phyloP scores from a whole-genome alignment of 345 rosid species.

The Salix caprea region DNA sequence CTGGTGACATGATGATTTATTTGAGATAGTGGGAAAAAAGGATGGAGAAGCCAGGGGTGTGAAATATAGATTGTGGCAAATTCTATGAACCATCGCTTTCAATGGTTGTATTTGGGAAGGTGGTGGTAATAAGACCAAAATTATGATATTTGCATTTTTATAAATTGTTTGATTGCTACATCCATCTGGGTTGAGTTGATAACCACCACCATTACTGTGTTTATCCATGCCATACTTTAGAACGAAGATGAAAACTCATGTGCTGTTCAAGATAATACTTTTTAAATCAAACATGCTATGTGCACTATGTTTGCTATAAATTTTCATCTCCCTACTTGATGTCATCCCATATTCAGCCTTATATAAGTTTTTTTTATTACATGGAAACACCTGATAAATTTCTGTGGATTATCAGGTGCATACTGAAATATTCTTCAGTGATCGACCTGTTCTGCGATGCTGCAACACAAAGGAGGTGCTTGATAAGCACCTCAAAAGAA shows the following conservation, averaged over 20 bases:
- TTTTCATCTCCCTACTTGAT: not conserved
- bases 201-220: not conserved
- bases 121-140: not conserved
- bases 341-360: not conserved
- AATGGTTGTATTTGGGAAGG: not conserved
- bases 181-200: not conserved
- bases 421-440: conserved; percentile 76
- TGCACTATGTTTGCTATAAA: not conserved
- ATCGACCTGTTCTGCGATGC: conserved; percentile 70
- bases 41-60: not conserved
- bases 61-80: not conserved
- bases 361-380: not conserved
- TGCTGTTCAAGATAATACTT: not conserved
- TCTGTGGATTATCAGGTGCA: conserved; percentile 50
- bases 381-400: not conserved
- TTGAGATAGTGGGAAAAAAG: not conserved
- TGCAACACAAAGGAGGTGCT: conserved; percentile 76
- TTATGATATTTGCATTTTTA: not conserved
- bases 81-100: not conserved
- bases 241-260: not conserved
- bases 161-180: not conserved
- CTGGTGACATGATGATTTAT: not conserved
- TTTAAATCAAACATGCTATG: not conserved
- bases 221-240: not conserved
- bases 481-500: conserved; percentile 69